Evolutionary conservation across 1,284 basidiomycete species (phyloP).

Genomic region (Trichosporon coremiiforme): DNA sequence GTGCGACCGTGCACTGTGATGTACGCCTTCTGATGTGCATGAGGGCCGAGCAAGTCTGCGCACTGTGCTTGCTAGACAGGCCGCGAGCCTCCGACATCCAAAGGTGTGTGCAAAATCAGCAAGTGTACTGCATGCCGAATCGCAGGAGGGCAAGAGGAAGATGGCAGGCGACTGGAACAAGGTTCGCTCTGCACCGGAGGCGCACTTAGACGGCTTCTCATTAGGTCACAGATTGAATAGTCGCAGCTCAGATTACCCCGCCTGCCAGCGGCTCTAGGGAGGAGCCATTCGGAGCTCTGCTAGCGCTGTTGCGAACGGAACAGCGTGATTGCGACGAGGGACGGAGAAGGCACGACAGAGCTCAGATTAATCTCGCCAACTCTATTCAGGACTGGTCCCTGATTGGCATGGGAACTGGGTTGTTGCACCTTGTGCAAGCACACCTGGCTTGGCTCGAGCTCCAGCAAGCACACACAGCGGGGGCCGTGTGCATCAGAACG

Average conservation of each 20-base stretch:
- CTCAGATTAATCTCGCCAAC: constrained; percentile 11
- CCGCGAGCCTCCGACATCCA: not conserved
- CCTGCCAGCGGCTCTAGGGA: not conserved
- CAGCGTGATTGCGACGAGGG: constrained; percentile 2
- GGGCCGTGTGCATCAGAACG: constrained; percentile 8
- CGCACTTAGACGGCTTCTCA: not conserved
- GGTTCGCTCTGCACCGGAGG: not conserved
- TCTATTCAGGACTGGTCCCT: not conserved
- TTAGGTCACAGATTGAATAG: constrained; percentile 2
- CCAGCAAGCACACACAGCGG: not conserved
- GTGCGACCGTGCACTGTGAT: constrained; percentile 6
- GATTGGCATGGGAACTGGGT: constrained; percentile 1
- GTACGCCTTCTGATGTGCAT: not conserved
- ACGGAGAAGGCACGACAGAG: not conserved
- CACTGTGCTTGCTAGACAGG: not conserved
- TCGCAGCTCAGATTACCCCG: constrained; percentile 3
- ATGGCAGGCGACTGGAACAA: not conserved
- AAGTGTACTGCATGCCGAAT: not conserved
- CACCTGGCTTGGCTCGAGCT: not conserved
- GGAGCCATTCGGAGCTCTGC: constrained; percentile 1
- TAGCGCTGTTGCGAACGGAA: not conserved
- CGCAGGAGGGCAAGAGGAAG: not conserved
- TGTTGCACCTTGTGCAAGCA: not conserved
- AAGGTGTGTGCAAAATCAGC: not conserved
- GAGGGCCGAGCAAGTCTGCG: not conserved